These are phyloP conservation scores for Penicillium sp. DNA, from an alignment of 2,329 filamentous ascomycete genomes.

Conservation along the genomic window DNA sequence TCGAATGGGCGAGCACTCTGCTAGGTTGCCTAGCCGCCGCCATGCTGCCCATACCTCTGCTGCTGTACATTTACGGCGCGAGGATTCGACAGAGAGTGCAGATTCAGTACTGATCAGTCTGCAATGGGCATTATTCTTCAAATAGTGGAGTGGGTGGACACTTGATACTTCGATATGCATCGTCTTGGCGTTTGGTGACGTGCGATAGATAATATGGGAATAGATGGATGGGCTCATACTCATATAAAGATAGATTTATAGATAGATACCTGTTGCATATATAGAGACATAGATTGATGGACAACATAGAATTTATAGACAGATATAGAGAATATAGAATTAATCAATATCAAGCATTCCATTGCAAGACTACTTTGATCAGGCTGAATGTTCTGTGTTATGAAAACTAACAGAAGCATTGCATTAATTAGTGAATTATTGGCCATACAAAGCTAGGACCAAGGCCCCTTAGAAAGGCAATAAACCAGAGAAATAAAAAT, in stretches of 20 bases:
- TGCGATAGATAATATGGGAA: too few species aligned
- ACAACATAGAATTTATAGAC: background rate
- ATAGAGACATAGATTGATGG: background rate
- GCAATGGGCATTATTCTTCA: too few species aligned
- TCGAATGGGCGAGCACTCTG: constrained; percentile 40
- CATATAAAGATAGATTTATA: too few species aligned
- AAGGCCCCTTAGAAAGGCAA: background rate
- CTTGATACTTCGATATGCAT: background rate
- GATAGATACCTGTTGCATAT: too few species aligned
- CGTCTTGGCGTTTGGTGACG: background rate
- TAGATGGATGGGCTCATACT: background rate
- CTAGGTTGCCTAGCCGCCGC: constrained; percentile 37
- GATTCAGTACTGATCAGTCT: constrained; percentile 6
- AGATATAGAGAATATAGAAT: background rate
- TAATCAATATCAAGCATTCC: background rate
- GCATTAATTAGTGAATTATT: background rate
- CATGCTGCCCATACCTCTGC: constrained; percentile 39
- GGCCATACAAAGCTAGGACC: background rate
- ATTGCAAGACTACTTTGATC: background rate
- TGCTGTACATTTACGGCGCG: constrained; percentile 31
- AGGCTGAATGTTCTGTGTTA: background rate
- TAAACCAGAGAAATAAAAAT: background rate
- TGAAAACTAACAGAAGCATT: background rate
- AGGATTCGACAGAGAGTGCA: constrained; percentile 7
- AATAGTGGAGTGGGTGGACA: background rate